These are phyloP conservation scores for Zoysia matrella DNA, from an alignment of 202 grass and related monocot species.

Conservation along the genomic window DNA sequence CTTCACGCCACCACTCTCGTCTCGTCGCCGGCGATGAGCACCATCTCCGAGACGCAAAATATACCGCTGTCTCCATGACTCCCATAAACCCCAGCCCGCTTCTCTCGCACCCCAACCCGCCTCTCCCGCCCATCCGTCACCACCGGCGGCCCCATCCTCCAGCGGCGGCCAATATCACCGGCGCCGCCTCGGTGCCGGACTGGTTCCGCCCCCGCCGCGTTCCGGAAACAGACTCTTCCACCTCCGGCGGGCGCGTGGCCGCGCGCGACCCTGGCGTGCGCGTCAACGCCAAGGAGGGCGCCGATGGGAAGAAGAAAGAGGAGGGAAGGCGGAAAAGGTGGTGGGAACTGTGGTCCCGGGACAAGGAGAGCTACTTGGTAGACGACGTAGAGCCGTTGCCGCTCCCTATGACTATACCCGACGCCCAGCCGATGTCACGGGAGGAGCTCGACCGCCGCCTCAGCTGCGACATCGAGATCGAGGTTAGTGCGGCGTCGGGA, in stretches of 20 bases:
- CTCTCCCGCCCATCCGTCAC: conserved; percentile 10
- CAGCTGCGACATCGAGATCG: conserved; percentile 64
- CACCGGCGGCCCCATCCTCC: conserved; percentile 31
- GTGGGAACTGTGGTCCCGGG: conserved; percentile 89
- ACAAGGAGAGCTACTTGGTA: conserved; percentile 89
- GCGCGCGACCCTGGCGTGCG: conserved; percentile 76
- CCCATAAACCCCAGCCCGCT: conserved; percentile 36
- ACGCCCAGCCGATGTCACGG: conserved; percentile 60
- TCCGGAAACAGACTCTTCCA: conserved; percentile 28
- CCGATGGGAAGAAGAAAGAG: conserved; percentile 48
- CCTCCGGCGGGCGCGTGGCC: conserved; percentile 50
- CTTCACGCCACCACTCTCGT: neutral
- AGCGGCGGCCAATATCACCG: conserved; percentile 65
- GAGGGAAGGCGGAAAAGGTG: conserved; percentile 40
- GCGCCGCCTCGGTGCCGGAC: conserved; percentile 51
- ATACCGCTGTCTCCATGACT: conserved; percentile 44
- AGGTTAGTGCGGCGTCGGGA: conserved; percentile 52
- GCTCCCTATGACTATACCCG: conserved; percentile 76
- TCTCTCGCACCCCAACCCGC: conserved; percentile 48
- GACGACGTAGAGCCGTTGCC: conserved; percentile 82
- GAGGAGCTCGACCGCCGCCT: conserved; percentile 91
- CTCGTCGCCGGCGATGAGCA: conserved; percentile 55
- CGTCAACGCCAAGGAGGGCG: conserved; percentile 78
- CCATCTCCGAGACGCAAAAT: conserved; percentile 32
- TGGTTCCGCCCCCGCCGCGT: conserved; percentile 68